Percentiles rank a stretch among this genome's conserved stretches.
phyloP scores from a whole-genome alignment of 2,329 filamentous ascomycete species.

The Alternaria sp. region DNA sequence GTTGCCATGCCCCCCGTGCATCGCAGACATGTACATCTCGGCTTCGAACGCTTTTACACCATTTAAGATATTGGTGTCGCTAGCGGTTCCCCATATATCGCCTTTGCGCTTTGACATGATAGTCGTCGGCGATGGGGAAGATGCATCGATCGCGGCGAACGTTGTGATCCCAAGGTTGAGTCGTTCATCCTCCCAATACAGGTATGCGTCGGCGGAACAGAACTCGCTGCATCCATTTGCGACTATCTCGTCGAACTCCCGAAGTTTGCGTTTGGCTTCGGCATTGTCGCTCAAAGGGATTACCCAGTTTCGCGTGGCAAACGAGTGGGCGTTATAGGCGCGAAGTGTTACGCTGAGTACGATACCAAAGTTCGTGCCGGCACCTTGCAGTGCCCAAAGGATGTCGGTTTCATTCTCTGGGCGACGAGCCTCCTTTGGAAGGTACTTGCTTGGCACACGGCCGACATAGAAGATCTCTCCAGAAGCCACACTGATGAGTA shows the following conservation, averaged over 20 bases:
- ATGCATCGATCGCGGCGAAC: slow-evolving; percentile 46
- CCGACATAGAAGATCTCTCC: slow-evolving; percentile 60
- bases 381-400: slow-evolving; percentile 65
- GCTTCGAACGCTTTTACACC: slow-evolving; percentile 61
- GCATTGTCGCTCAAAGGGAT: slow-evolving; percentile 29
- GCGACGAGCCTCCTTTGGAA: slow-evolving; percentile 51
- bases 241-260: slow-evolving; percentile 49
- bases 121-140: slow-evolving; percentile 1
- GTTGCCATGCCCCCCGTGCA: slow-evolving; percentile 65
- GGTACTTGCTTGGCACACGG: slow-evolving; percentile 56
- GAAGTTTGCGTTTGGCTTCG: slow-evolving; percentile 49
- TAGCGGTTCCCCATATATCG: slow-evolving; percentile 41
- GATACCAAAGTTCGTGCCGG: slow-evolving; percentile 66
- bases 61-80: slow-evolving; percentile 51
- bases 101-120: neutral
- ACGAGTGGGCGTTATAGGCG: slow-evolving; percentile 53
- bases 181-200: slow-evolving; percentile 57
- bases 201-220: slow-evolving; percentile 62
- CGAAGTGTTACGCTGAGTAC: slow-evolving; percentile 62
- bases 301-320: slow-evolving; percentile 40
- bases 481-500: slow-evolving; percentile 61
- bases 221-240: slow-evolving; percentile 51
- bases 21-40: slow-evolving; percentile 66
- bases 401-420: slow-evolving; percentile 59
- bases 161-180: slow-evolving; percentile 62